Conservation (phyloP, 352 stramenopile species). For the Phytopythium delawarense region DNA sequence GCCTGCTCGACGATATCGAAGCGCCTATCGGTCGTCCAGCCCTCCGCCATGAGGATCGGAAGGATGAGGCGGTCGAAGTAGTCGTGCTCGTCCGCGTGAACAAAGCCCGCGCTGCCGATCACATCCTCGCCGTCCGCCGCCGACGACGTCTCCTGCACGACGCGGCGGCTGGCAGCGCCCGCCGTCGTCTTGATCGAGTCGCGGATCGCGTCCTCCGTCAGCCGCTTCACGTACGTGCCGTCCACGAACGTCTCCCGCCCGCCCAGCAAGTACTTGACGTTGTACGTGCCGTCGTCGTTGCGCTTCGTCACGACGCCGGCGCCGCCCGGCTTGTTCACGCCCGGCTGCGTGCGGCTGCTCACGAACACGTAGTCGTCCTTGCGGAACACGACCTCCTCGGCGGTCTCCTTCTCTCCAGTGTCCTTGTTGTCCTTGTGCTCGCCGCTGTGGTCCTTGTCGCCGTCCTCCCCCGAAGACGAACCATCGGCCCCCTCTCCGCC, state of each 20-base stretch:
- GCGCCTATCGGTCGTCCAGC: constrained; percentile 55
- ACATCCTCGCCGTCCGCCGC: background rate
- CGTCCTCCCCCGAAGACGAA: constrained; percentile 12
- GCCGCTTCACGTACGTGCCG: constrained; percentile 48
- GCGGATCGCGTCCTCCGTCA: constrained; percentile 74
- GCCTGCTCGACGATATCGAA: constrained; percentile 50
- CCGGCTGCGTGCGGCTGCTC: constrained; percentile 56
- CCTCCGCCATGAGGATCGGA: constrained; percentile 68
- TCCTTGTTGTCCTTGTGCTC: background rate
- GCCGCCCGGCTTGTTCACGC: constrained; percentile 78
- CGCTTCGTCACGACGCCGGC: constrained; percentile 39
- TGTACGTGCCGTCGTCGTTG: constrained; percentile 70
- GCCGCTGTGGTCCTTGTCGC: constrained; percentile 4
- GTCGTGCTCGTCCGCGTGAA: constrained; percentile 38
- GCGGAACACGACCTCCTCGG: constrained; percentile 28
- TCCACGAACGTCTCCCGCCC: constrained; percentile 67
- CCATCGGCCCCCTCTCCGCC: constrained; percentile 7
- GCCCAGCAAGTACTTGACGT: constrained; percentile 84
- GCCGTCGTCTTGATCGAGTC: constrained; percentile 56
- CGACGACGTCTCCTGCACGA: constrained; percentile 3
- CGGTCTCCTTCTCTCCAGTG: background rate
- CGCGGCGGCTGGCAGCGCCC: background rate
- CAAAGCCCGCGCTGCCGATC: constrained; percentile 8
- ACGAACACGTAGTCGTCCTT: constrained; percentile 75
- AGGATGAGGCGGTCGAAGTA: constrained; percentile 82